phyloP scores from a whole-genome alignment of 2,329 filamentous ascomycete genomes.

The Graphiopsis chlorocephala region DNA sequence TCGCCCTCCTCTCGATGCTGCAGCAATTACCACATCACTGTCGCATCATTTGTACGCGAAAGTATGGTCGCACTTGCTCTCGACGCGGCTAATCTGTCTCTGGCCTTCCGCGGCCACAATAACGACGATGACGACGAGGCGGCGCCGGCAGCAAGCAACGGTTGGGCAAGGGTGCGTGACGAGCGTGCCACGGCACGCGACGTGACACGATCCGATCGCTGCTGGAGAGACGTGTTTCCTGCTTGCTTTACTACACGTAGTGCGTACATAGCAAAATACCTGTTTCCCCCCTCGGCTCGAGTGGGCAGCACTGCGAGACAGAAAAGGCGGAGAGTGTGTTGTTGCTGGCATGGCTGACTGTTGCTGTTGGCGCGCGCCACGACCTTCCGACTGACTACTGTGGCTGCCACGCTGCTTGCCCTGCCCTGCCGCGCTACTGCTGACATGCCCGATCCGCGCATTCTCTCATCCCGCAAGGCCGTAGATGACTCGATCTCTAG shows the following conservation, averaged over 20 bases:
- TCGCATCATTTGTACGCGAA: background rate
- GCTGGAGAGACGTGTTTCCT: background rate
- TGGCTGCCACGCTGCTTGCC: constrained; percentile 8
- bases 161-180: background rate
- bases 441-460: constrained; percentile 13
- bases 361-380: background rate
- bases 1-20: background rate
- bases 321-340: constrained; percentile 5
- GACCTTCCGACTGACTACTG: background rate
- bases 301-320: background rate
- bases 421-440: constrained; percentile 6
- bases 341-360: background rate
- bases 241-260: background rate
- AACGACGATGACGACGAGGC: background rate
- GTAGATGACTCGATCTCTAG: constrained; percentile 9
- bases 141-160: constrained; percentile 4
- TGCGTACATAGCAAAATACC: background rate
- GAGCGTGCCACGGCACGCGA: constrained; percentile 10
- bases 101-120: background rate
- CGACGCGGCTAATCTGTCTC: background rate
- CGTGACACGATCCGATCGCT: background rate
- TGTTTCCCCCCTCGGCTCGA: background rate
- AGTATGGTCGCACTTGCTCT: background rate
- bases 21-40: background rate
- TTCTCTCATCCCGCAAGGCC: background rate